A percentile compares a stretch with the other conserved stretches of the same genome.
Evolutionary conservation across 106 monocot species (phyloP).

Genomic region (Dendrobium officinale): DNA sequence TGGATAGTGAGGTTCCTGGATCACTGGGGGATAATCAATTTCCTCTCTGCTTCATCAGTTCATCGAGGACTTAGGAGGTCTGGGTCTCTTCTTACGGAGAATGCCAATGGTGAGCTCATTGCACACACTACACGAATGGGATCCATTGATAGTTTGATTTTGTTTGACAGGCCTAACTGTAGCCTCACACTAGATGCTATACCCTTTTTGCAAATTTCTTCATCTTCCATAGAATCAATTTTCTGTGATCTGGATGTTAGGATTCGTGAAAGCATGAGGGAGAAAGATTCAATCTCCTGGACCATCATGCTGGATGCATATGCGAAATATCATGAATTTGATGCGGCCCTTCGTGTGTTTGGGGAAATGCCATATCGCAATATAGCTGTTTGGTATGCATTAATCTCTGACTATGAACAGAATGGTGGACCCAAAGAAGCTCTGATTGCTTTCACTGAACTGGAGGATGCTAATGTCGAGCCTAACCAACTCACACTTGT

Average conservation of each 20-base stretch:
- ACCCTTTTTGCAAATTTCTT: slow-evolving; percentile 27
- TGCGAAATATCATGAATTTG: slow-evolving; percentile 24
- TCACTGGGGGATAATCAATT: slow-evolving; percentile 95
- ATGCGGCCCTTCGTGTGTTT: slow-evolving; percentile 25
- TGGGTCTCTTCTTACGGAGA: slow-evolving; percentile 64
- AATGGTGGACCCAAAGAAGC: slow-evolving; percentile 38
- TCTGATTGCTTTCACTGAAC: slow-evolving; percentile 30
- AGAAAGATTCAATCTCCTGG: slow-evolving; percentile 45
- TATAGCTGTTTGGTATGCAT: slow-evolving; percentile 42
- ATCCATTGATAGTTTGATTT: slow-evolving; percentile 78
- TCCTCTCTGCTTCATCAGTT: slow-evolving; percentile 36
- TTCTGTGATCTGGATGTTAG: slow-evolving; percentile 58
- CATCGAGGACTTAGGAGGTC: slow-evolving; percentile 36
- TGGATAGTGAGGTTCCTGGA: slow-evolving; percentile 85
- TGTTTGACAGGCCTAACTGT: slow-evolving; percentile 88
- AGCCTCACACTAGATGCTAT: slow-evolving; percentile 64
- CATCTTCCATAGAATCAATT: slow-evolving; percentile 21
- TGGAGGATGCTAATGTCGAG: slow-evolving; percentile 9
- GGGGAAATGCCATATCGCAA: slow-evolving; percentile 26
- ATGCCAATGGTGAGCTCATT: slow-evolving; percentile 58
- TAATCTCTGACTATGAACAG: slow-evolving; percentile 45
- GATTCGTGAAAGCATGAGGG: slow-evolving; percentile 54
- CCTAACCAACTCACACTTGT: slow-evolving; percentile 30
- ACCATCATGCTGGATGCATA: slow-evolving; percentile 46
- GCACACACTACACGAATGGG: slow-evolving; percentile 50